A percentile compares a stretch with the other conserved stretches of the same genome.
These are phyloP conservation scores for Phialocephala subalpina DNA, from an alignment of 2,329 filamentous ascomycete genomes.

Conservation along the genomic window DNA sequence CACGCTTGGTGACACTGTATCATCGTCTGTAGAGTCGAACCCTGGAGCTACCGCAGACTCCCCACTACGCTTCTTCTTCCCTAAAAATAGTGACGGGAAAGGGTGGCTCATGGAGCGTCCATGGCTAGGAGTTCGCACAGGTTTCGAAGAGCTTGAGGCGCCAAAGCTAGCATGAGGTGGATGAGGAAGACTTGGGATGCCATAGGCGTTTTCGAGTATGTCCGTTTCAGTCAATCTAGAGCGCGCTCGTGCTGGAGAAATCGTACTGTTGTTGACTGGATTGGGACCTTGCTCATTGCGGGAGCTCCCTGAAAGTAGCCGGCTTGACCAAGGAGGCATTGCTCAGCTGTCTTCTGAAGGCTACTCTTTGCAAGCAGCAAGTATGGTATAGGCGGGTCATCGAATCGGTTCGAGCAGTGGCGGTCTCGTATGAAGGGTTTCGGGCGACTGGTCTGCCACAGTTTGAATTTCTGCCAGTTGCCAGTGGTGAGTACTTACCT, in stretches of 20 bases:
- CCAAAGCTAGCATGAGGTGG: constrained; percentile 26
- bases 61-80: constrained; percentile 61
- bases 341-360: constrained; percentile 33
- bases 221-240: constrained; percentile 42
- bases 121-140: constrained; percentile 33
- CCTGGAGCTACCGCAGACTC: constrained; percentile 46
- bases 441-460: constrained; percentile 6
- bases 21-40: constrained; percentile 56
- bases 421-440: constrained; percentile 17
- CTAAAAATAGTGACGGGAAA: constrained; percentile 75
- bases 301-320: constrained; percentile 40
- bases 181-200: constrained; percentile 40
- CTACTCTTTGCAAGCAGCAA: constrained; percentile 26
- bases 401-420: constrained; percentile 22
- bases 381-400: constrained; percentile 34
- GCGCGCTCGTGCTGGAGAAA: constrained; percentile 33
- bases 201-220: constrained; percentile 42
- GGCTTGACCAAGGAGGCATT: constrained; percentile 45
- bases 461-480: neutral
- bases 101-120: constrained; percentile 77
- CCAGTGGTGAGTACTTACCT: neutral
- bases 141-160: constrained; percentile 28
- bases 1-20: constrained; percentile 43
- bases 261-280: constrained; percentile 20
- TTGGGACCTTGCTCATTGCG: constrained; percentile 34